A percentile compares a stretch with the other conserved stretches of the same genome.
Conservation (phyloP, 306 rosid species). For the Hippophae gyantsensis region DNA sequence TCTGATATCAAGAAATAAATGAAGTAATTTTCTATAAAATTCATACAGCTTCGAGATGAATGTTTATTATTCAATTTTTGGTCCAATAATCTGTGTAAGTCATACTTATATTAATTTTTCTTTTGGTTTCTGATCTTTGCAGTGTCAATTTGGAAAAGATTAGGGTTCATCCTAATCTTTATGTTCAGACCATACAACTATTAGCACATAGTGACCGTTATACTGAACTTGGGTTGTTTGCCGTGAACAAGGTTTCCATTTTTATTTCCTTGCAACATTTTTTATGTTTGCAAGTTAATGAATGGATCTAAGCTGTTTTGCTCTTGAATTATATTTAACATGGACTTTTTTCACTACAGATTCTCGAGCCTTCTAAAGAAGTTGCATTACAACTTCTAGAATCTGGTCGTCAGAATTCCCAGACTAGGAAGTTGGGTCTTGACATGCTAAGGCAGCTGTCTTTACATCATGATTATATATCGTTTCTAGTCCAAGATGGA, state of each 20-base stretch:
- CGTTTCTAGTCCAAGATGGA: conserved; percentile 79
- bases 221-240: conserved; percentile 75
- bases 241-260: conserved; percentile 62
- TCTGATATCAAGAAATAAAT: too few species aligned
- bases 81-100: neutral
- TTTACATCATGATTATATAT: conserved; percentile 79
- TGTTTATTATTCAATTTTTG: too few species aligned
- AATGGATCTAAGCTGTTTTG: conserved; percentile 3
- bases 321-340: conserved; percentile 18
- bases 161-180: conserved; percentile 55
- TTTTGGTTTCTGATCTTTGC: conserved; percentile 24
- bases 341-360: conserved; percentile 35
- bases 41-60: too few species aligned
- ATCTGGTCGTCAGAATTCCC: conserved; percentile 69
- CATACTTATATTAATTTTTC: neutral
- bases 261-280: neutral
- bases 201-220: conserved; percentile 71
- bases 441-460: conserved; percentile 92
- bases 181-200: conserved; percentile 63
- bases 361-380: conserved; percentile 88
- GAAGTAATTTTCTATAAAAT: too few species aligned
- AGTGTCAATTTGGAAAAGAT: conserved; percentile 74
- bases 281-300: neutral
- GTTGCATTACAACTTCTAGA: conserved; percentile 86
- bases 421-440: conserved; percentile 79